Conservation (phyloP, 2,329 filamentous ascomycete genomes). For the Trichoderma semiorbis region DNA sequence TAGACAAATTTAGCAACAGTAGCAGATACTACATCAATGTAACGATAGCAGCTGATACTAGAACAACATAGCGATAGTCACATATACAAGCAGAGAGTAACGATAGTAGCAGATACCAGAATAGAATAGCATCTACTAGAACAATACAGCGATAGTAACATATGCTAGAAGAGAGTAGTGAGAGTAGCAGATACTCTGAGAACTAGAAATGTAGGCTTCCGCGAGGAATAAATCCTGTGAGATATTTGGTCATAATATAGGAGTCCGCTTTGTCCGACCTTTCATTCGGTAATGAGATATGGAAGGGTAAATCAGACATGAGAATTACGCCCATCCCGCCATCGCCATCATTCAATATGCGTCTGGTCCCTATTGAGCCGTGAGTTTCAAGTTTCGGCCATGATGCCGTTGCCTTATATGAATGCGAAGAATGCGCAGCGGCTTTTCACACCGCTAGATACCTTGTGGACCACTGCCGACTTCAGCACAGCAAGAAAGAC, state of each 20-base stretch:
- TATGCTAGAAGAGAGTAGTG: no score
- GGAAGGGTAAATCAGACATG: neutral
- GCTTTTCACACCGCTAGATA: neutral
- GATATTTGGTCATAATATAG: no score
- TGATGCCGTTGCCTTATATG: neutral
- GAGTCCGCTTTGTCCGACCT: neutral
- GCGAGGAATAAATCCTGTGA: no score
- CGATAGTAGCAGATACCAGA: no score
- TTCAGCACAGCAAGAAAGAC: neutral
- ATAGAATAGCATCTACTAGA: no score
- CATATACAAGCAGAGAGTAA: no score
- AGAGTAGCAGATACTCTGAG: no score
- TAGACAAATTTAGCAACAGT: no score
- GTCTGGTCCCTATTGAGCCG: neutral
- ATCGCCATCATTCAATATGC: neutral
- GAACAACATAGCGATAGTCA: no score
- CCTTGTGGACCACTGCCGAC: neutral
- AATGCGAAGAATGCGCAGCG: neutral
- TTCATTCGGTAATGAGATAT: neutral
- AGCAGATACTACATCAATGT: no score
- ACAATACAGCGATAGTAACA: no score
- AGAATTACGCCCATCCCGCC: neutral
- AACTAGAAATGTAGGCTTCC: neutral
- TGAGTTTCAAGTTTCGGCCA: neutral
- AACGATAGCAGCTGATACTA: no score